A percentile compares a stretch with the other conserved stretches of the same genome.
These are phyloP conservation scores for Phaeolepiota aurea DNA, from an alignment of 768 basidiomycete genomes.

Conservation along the genomic window DNA sequence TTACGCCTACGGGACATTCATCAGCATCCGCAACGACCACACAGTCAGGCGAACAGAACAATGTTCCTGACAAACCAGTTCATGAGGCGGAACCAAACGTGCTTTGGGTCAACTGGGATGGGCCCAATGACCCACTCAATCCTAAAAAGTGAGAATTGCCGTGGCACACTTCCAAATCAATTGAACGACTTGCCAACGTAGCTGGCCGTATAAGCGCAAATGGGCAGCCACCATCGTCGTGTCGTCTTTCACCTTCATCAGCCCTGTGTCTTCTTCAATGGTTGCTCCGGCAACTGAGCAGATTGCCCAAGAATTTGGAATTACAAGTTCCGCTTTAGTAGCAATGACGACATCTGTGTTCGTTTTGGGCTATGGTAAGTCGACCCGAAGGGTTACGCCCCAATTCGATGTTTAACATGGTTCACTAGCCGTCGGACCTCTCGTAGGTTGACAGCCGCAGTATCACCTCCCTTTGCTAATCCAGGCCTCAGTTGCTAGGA, in stretches of 20 bases:
- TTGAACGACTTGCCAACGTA: conserved; percentile 10
- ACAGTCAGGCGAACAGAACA: not conserved
- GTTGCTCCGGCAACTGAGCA: conserved; percentile 54
- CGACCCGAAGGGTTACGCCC: no score
- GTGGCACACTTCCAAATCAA: not conserved
- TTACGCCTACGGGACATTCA: not conserved
- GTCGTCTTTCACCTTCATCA: conserved; percentile 61
- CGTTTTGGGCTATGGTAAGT: conserved; percentile 46
- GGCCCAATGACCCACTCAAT: conserved; percentile 48
- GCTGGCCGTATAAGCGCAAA: conserved; percentile 52
- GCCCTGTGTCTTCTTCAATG: conserved; percentile 67
- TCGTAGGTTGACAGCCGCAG: conserved; percentile 20
- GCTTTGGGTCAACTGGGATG: conserved; percentile 55
- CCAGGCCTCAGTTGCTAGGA: conserved; percentile 31
- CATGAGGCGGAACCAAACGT: conserved; percentile 6
- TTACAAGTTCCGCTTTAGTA: conserved; percentile 37
- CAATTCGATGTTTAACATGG: no score
- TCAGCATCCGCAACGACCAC: not conserved
- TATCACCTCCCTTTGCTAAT: not conserved
- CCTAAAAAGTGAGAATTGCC: conserved; percentile 42
- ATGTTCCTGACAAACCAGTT: not conserved
- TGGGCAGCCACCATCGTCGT: conserved; percentile 61
- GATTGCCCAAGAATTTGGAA: conserved; percentile 44
- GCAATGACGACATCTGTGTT: conserved; percentile 53
- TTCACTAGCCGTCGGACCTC: conserved; percentile 47